Evolutionary conservation across 768 basidiomycete species (phyloP), one percentile per base, ranked within the genome.

Genomic region (Suillus paluster): DNA sequence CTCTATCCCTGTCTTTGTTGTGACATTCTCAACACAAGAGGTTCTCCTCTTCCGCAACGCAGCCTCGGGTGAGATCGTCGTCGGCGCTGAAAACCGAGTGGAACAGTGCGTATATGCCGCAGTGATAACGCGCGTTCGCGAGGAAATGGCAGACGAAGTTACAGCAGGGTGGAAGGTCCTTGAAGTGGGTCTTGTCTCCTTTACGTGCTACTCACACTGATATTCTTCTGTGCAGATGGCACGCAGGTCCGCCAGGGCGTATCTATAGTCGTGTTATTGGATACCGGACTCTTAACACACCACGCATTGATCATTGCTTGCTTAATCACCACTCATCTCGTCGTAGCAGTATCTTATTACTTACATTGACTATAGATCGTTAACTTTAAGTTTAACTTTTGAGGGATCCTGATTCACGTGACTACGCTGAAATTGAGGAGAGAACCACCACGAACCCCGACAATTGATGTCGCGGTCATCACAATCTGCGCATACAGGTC

Each of bases 151-250:
- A 33, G 92, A 99, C 72, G 93, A 95, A 74, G 81, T 97, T 49
- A 99, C 97, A 0, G 95, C 94, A 46, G 97, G 97, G 14, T 99
- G 97, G 97, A 99, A 98, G 77, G 86, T 99, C 57, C 84, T 98
- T 30, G 97, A 99, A 88, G 95, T 95, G 71, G 56, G 85, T 78
- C 38, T 15, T 5, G 15, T 55, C 36, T n/a, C 25, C 19, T 17
- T 44, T 27, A 25, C 52, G 45, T 25, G 2, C 38, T 7, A 25
- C 38, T 59, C 17, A 21, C 38, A 42, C 15, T 33, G 34, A 19
- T 49, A n/a, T 53, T 21, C n/a, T 12, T 63, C 7, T 30, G 15
- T 57, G 3, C 54, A 84, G 83, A 84, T 84, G 82, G 83, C 78
- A 7, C 80, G 82, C 56, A 75, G 82, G 66, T 84, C 83, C 8